Base-by-base conservation (phyloP, 2,329 filamentous ascomycete genomes). In the Trematosphaeria pertusa region DNA sequence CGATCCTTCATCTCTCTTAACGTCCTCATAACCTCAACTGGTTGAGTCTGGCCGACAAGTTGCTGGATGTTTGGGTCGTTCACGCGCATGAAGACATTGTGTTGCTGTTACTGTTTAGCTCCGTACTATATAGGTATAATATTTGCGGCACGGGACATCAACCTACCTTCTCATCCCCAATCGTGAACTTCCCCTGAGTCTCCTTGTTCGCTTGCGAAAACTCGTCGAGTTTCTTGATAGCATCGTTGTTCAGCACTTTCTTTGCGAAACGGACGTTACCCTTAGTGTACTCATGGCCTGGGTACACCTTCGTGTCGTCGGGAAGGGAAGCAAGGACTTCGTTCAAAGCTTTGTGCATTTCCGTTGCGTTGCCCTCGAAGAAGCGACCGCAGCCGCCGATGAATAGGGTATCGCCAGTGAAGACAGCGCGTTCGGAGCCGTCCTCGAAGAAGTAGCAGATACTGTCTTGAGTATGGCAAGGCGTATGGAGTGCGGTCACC, bases 221-320 rank as follows among this genome's bases (percentile, higher is more conserved):
- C 0, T 81, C 79, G 57, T 89, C 79, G 22, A 99, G 79, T 61
- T 86, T 88, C 78, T 88, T 86, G 53, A 97, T 63, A 0, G 69
- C 84, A 37, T 89, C 86, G 32, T 83, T 88, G 63, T 89, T 85
- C 45, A 87, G 77, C 12, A 97, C 87, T 2, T 87, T 87, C 48
- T 88, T 75, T 37, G 85, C 87, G 67, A 99, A 99, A 70, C 91
- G 91, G 64, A 94, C 91, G 66, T 99, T 99, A 40, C 87, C 83
- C 74, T 94, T 96, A n/a, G 94, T 99, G 76, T 99, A 99, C 73
- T 97, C 94, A 65, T 99, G 94, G 3, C 94, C 94, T 14, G 93
- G 92, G 69, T 90, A 99, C 56, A 99, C 90, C 56, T 87, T 87
- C 1, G 94, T 97, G 62, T 97, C 91, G 59, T 96, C 87, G 0